Evolutionary conservation across 805 yeast genomes (phyloP), one percentile per base, ranked within the genome.

Genomic region (Nakazawaea ernobii): DNA sequence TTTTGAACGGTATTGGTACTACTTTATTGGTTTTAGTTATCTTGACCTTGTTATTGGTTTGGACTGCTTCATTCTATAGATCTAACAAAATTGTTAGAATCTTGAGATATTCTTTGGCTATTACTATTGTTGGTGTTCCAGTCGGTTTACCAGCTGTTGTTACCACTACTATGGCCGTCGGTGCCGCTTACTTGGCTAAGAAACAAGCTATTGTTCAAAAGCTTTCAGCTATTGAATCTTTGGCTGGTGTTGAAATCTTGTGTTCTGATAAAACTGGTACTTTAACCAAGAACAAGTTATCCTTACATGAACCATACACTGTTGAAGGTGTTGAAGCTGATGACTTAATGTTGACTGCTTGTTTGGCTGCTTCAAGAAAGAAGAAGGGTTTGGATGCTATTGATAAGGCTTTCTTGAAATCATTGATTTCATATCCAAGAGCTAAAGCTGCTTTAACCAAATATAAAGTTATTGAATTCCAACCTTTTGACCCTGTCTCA

Each of bases 181-280:
- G 97, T 83, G 97, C 97, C 70, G 96, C 97, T 67, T 88, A 90
- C 85, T 78, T 90, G 67, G 97, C 97, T 63, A 87, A 89, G 82
- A 90, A 89, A 75, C 88, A 88, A 75, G 97, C 97, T 60, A 90
- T 90, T 79, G 97, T 90, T 63, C 97, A 90, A 75, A 90, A 90
- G 70, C 79, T 90, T 65, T 86, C 96, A 70, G 97, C 97, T 59
- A 90, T 90, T 75, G 97, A 90, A 76, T 90, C 96, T 55, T 77
- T 90, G 61, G 97, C 96, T 58, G 96, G 96, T 83, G 97, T 90
- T 66, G 96, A 91, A 76, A 88, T 90, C 73, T 80, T 90, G 70
- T 90, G 97, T 84, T 90, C 97, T 62, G 97, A 90, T 75, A 90
- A 90, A 76, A 90, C 97, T 66, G 97, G 97, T 81, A 90, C 97